phyloP scores from a whole-genome alignment of 768 basidiomycete species.

The Phaffia tasmanica region DNA sequence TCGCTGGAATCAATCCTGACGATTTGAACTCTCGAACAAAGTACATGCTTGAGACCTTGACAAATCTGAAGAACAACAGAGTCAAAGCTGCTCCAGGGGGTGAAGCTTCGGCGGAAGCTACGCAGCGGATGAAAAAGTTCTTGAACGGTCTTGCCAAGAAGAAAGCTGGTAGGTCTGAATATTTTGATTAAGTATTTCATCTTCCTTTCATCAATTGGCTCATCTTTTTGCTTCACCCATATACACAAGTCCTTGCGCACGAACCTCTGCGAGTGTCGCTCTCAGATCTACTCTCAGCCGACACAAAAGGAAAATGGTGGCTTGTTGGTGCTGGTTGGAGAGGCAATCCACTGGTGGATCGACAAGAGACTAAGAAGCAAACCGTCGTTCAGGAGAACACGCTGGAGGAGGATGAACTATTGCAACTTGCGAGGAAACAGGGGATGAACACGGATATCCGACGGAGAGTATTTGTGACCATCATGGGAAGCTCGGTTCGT shows the following conservation, averaged over 20 bases:
- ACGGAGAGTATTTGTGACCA: constrained; percentile 75
- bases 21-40: constrained; percentile 64
- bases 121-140: constrained; percentile 81
- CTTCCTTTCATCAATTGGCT: constrained; percentile 6
- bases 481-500: constrained; percentile 90
- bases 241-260: constrained; percentile 57
- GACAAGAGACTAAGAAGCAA: constrained; percentile 25
- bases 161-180: constrained; percentile 46
- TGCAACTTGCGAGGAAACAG: constrained; percentile 78
- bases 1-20: constrained; percentile 43
- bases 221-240: not conserved
- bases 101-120: constrained; percentile 64
- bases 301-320: constrained; percentile 96
- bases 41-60: constrained; percentile 91
- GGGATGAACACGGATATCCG: constrained; percentile 99
- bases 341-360: constrained; percentile 76
- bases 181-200: not conserved
- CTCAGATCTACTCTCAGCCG: constrained; percentile 69
- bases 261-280: constrained; percentile 79
- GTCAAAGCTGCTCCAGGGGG: constrained; percentile 45
- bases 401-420: constrained; percentile 41
- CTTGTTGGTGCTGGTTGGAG: constrained; percentile 92
- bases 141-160: constrained; percentile 63
- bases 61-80: constrained; percentile 87
- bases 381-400: not conserved